These are phyloP conservation scores for Periconia digitata DNA, from an alignment of 2,329 filamentous ascomycete species.

Conservation along the genomic window DNA sequence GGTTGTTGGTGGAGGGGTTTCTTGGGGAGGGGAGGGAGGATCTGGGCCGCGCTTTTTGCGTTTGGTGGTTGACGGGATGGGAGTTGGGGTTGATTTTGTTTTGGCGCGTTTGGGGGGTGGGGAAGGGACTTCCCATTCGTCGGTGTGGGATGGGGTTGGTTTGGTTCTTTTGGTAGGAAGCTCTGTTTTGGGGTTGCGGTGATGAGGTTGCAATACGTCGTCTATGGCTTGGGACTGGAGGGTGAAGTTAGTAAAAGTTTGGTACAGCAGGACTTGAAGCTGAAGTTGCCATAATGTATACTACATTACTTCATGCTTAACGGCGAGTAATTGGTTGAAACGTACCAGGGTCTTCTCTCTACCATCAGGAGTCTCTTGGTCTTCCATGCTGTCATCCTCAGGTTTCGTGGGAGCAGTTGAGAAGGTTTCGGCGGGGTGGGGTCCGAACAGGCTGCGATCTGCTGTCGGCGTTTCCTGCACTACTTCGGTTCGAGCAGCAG, in stretches of 20 bases:
- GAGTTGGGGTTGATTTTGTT: not conserved
- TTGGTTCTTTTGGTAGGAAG: conserved; percentile 16
- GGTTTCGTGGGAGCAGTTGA: conserved; percentile 18
- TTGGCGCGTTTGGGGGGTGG: not conserved
- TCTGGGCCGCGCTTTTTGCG: conserved; percentile 13
- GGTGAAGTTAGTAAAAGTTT: not conserved
- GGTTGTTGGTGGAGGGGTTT: conserved; percentile 22
- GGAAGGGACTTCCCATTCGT: not conserved
- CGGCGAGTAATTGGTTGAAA: too few relatives aligned
- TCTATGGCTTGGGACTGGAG: not conserved
- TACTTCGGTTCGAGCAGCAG: conserved; percentile 25
- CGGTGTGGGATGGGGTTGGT: not conserved
- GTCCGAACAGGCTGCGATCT: conserved; percentile 12
- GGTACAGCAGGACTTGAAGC: not conserved
- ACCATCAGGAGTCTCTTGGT: conserved; percentile 16
- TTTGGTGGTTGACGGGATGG: conserved; percentile 7
- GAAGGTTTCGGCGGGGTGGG: not conserved
- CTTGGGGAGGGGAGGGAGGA: conserved; percentile 18
- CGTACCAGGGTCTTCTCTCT: too few relatives aligned
- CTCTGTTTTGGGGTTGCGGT: conserved; percentile 10
- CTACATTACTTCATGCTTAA: too few relatives aligned
- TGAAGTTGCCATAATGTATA: not conserved
- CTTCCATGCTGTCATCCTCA: conserved; percentile 1
- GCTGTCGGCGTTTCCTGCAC: conserved; percentile 37
- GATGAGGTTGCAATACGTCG: not conserved